Evolutionary conservation across 2,329 filamentous ascomycete genomes (phyloP), one percentile per base, ranked within the genome.

Genomic region (Phaeosphaeriaceae sp.): DNA sequence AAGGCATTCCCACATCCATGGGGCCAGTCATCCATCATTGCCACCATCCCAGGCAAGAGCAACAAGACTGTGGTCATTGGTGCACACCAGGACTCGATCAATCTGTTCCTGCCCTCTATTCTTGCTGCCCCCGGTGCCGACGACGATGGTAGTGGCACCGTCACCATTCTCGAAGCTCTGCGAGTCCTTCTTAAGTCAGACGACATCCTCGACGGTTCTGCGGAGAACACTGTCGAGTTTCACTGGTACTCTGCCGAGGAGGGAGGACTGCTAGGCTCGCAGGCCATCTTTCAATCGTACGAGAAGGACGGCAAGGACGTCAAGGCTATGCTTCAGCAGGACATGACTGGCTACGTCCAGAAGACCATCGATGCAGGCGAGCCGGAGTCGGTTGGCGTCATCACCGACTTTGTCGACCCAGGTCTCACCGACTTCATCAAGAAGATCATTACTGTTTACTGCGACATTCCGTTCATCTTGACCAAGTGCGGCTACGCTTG

Each of bases 261-360:
- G 78, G 92, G 90, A 51, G 93, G 93, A 33, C 83, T 97, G 47
- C 85, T 96, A 3, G 93, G 93, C 58, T 94, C 90, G 70, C 93
- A 97, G 77, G 93, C 91, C 54, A 91, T 98, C 76, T 98, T 97
- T 82, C 84, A 86, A 51, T 81, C 86, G 7, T 98, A 98, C 73
- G 89, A 91, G 78, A 87, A 89, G 75, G 79, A 86, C 21, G 84
- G 85, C 31, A 86, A 89, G 24, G 88, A 94, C 65, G 85, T 98
- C 77, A 96, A 94, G 81, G 94, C 94, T 33, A 98, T 98, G 95
- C 86, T 98, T 54, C 94, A 98, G 81, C 94, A 98, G 79, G 94
- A 98, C 78, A 98, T 98, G 94, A 76, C 75, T 1, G 94, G 94
- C 19, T 97, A 90, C 75, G 86, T 93, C 5, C 88, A 93, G 75